phyloP scores from a whole-genome alignment of 805 yeast genomes.

The Candida morakotiae region DNA sequence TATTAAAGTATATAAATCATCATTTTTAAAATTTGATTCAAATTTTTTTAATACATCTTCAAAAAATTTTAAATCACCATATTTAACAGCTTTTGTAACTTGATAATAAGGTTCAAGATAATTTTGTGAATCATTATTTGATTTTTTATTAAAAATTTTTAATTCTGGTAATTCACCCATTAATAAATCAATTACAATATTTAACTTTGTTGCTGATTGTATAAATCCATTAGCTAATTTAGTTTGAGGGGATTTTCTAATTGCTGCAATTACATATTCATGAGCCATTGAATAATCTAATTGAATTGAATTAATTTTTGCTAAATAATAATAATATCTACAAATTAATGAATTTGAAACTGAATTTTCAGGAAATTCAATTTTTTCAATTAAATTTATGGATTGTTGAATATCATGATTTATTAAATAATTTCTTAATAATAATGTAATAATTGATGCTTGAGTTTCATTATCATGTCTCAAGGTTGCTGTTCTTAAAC shows the following conservation, averaged over 20 bases:
- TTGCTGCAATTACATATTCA: conserved; percentile 89
- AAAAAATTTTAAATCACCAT: conserved; percentile 84
- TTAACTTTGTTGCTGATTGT: conserved; percentile 85
- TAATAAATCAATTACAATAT: conserved; percentile 81
- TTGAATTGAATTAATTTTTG: conserved; percentile 88
- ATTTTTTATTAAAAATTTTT: conserved; percentile 69
- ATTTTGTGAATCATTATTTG: conserved; percentile 52
- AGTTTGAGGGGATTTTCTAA: conserved; percentile 94
- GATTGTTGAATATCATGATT: conserved; percentile 85
- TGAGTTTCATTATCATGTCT: conserved; percentile 92
- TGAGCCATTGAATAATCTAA: conserved; percentile 87
- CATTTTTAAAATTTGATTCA: conserved; percentile 60
- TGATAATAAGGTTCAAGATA: conserved; percentile 78
- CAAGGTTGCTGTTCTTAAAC: conserved; percentile 81
- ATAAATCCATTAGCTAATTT: conserved; percentile 79
- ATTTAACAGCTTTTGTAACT: conserved; percentile 85
- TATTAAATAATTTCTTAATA: conserved; percentile 74
- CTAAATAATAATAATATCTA: conserved; percentile 85
- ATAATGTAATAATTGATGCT: conserved; percentile 80
- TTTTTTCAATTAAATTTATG: conserved; percentile 80
- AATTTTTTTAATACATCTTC: conserved; percentile 64
- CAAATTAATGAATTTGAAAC: conserved; percentile 79
- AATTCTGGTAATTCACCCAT: conserved; percentile 97
- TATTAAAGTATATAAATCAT: conserved; percentile 80
- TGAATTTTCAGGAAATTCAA: conserved; percentile 81